Evolutionary conservation across 2,329 filamentous ascomycete genomes (phyloP).

Genomic region (Ophiocordyceps camponoti-leonardi): DNA sequence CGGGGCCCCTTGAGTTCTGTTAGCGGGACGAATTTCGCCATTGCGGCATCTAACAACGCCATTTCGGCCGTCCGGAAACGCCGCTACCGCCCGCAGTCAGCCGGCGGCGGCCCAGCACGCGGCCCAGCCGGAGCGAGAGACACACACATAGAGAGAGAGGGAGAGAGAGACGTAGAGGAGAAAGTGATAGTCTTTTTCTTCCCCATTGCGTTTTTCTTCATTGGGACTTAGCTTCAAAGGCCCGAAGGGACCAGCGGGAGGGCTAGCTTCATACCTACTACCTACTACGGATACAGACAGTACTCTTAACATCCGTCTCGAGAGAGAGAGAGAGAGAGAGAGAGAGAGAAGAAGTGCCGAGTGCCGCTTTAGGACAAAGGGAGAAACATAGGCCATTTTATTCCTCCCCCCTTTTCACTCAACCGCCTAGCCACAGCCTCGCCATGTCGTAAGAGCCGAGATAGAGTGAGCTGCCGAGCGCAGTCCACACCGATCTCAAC

Average conservation of each 20-base stretch:
- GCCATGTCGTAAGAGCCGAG: conserved; percentile 73
- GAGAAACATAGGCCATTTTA: too few relatives aligned
- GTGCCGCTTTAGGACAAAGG: too few relatives aligned
- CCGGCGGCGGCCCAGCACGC: neutral
- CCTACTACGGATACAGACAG: too few relatives aligned
- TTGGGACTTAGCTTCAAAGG: too few relatives aligned
- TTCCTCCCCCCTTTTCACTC: too few relatives aligned
- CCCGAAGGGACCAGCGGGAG: neutral
- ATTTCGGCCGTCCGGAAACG: neutral
- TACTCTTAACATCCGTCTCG: too few relatives aligned
- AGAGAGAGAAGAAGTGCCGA: too few relatives aligned
- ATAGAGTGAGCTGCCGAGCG: conserved; percentile 69
- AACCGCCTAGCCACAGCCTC: conserved; percentile 39
- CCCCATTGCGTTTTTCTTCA: neutral
- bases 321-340: too few relatives aligned
- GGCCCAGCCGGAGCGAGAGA: too few relatives aligned
- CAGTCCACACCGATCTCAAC: conserved; percentile 64
- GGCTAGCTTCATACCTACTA: neutral
- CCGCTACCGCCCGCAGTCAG: neutral
- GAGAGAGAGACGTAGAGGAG: too few relatives aligned
- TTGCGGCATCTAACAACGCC: conserved; percentile 3
- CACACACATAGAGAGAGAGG: too few relatives aligned
- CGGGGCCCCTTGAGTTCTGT: neutral
- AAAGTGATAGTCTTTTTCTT: neutral
- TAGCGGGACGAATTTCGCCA: conserved; percentile 6